A percentile compares a stretch with the other conserved stretches of the same genome.
Conservation (phyloP, 805 yeast species). For the Wickerhamiella domercqiae region DNA sequence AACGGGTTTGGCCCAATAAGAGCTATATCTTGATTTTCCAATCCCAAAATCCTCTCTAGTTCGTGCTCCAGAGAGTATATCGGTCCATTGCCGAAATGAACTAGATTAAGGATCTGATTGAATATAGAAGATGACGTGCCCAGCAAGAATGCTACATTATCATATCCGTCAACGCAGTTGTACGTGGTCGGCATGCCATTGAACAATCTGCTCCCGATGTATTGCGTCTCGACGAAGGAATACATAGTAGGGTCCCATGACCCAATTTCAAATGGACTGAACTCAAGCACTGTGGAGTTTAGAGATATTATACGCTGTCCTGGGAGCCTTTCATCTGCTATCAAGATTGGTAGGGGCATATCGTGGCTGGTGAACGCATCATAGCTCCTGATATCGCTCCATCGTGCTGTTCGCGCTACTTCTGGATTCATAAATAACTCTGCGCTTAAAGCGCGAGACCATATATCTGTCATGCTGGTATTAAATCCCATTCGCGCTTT, state of each 20-base stretch:
- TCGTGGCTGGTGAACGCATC: slow-evolving; percentile 41
- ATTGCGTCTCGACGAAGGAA: slow-evolving; percentile 43
- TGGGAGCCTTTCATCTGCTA: slow-evolving; percentile 26
- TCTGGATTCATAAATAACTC: slow-evolving; percentile 41
- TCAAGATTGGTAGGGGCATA: slow-evolving; percentile 49
- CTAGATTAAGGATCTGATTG: slow-evolving; percentile 36
- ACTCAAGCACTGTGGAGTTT: slow-evolving; percentile 37
- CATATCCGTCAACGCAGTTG: slow-evolving; percentile 51
- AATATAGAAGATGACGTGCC: slow-evolving; percentile 73
- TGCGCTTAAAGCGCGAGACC: slow-evolving; percentile 55
- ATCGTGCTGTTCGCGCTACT: slow-evolving; percentile 39
- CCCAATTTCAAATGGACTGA: slow-evolving; percentile 44
- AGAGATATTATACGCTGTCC: slow-evolving; percentile 27
- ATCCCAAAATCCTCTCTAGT: not conserved
- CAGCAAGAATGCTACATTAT: slow-evolving; percentile 65
- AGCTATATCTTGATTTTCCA: slow-evolving; percentile 39
- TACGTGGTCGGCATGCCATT: slow-evolving; percentile 13
- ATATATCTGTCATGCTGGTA: slow-evolving; percentile 48
- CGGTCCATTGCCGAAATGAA: not conserved
- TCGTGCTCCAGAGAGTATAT: not conserved
- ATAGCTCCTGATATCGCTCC: slow-evolving; percentile 37
- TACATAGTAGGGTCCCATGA: slow-evolving; percentile 59
- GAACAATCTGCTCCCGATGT: slow-evolving; percentile 31
- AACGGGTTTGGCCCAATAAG: slow-evolving; percentile 60
- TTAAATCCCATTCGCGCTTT: slow-evolving; percentile 38